Conservation (phyloP, 306 rosid genomes). For the Styphnolobium japonicum region DNA sequence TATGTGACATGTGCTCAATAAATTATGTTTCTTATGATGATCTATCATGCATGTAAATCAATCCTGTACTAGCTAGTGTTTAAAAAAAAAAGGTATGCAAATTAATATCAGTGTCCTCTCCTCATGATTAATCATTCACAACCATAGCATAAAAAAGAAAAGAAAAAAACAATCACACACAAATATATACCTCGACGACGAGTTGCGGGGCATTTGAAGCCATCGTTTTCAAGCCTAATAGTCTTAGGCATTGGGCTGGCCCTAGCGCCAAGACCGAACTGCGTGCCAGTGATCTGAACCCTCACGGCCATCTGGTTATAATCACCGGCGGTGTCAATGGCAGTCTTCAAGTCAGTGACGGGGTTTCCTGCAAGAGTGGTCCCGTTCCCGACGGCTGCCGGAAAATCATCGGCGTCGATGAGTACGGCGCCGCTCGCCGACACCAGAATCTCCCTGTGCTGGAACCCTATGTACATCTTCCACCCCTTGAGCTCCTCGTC, state of each 20-base stretch:
- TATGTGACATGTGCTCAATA: too few species aligned
- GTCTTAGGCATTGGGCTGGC: slow-evolving; percentile 76
- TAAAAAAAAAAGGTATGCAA: too few species aligned
- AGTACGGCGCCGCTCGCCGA: slow-evolving; percentile 48
- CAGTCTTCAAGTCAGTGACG: slow-evolving; percentile 55
- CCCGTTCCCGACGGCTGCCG: slow-evolving; percentile 66
- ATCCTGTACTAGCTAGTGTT: too few species aligned
- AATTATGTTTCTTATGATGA: too few species aligned
- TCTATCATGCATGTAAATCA: too few species aligned
- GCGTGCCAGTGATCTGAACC: slow-evolving; percentile 49
- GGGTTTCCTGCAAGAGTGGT: slow-evolving; percentile 52
- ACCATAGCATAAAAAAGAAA: background rate
- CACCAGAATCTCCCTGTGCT: slow-evolving; percentile 69
- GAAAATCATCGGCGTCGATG: slow-evolving; percentile 61
- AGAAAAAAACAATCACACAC: background rate
- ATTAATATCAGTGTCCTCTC: too few species aligned
- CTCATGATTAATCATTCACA: background rate
- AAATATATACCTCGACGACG: slow-evolving; percentile 34
- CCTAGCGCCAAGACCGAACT: slow-evolving; percentile 49
- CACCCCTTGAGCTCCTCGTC: slow-evolving; percentile 56
- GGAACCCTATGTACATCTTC: slow-evolving; percentile 78
- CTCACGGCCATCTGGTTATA: slow-evolving; percentile 46
- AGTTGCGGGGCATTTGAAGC: slow-evolving; percentile 71
- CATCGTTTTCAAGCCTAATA: slow-evolving; percentile 63
- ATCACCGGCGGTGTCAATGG: slow-evolving; percentile 74